Conservation (phyloP, 2,329 filamentous ascomycete genomes). For the Monosporascus sp. region DNA sequence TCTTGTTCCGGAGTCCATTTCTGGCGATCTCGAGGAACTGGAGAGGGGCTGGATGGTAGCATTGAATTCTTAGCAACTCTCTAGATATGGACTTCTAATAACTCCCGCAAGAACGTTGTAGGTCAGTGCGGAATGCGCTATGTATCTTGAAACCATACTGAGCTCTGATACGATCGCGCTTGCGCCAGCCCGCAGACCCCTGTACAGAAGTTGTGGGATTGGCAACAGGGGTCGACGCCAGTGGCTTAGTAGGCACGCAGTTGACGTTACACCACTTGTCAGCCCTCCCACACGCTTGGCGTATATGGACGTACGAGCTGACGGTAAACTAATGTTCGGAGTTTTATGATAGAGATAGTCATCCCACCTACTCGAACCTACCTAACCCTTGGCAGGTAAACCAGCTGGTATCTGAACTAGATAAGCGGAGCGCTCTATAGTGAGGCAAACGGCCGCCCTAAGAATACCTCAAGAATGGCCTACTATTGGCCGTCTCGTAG, state of each 20-base stretch:
- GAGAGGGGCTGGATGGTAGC: neutral
- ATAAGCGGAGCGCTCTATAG: too few relatives aligned
- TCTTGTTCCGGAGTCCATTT: conserved; percentile 1
- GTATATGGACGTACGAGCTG: neutral
- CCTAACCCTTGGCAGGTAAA: too few relatives aligned
- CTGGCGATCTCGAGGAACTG: neutral
- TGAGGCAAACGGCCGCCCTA: too few relatives aligned
- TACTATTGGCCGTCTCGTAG: too few relatives aligned
- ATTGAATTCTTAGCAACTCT: neutral
- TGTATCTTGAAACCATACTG: neutral
- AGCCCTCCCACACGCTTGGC: neutral
- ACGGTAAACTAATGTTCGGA: neutral
- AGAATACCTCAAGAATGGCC: too few relatives aligned
- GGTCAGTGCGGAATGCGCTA: neutral
- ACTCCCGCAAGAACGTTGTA: neutral
- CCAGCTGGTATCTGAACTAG: too few relatives aligned
- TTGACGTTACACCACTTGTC: neutral
- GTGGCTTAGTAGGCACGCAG: neutral
- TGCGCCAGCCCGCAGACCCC: neutral
- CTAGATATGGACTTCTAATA: neutral
- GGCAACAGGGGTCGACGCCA: neutral
- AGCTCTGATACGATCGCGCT: neutral
- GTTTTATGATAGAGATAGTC: neutral
- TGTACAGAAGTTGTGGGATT: neutral
- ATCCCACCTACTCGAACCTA: too few relatives aligned